These are phyloP conservation scores for Botryosphaeria agaves DNA, from an alignment of 2,329 filamentous ascomycete species.

Conservation along the genomic window DNA sequence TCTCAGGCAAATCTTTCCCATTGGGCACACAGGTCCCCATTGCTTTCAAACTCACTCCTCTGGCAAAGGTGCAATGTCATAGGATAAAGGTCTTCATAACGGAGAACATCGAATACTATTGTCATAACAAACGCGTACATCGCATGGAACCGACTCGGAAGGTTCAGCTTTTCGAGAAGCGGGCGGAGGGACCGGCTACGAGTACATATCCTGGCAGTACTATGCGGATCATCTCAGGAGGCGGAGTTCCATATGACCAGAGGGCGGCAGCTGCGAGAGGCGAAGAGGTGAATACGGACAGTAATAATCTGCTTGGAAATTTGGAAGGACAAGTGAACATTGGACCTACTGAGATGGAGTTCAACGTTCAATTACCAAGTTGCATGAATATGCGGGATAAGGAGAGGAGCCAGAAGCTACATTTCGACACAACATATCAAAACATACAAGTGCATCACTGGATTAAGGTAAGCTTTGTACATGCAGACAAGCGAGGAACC, in stretches of 20 bases:
- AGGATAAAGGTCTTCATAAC: constrained; percentile 83
- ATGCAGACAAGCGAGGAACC: not conserved
- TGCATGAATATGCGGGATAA: constrained; percentile 68
- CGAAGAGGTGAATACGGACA: constrained; percentile 34
- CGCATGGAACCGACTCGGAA: constrained; percentile 71
- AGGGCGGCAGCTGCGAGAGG: constrained; percentile 38
- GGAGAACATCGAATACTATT: constrained; percentile 84
- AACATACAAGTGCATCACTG: constrained; percentile 91
- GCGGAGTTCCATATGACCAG: constrained; percentile 53
- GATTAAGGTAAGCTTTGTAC: constrained; percentile 59
- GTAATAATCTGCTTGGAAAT: constrained; percentile 63
- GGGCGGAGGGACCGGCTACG: constrained; percentile 59
- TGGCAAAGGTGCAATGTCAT: constrained; percentile 87
- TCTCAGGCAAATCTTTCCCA: constrained; percentile 88
- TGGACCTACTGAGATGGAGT: constrained; percentile 85
- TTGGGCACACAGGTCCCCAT: constrained; percentile 79
- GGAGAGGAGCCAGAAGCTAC: constrained; percentile 47
- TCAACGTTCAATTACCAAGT: constrained; percentile 80
- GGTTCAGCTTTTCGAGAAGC: constrained; percentile 74
- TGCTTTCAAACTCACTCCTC: constrained; percentile 79
- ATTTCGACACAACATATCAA: constrained; percentile 85
- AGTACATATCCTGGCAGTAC: constrained; percentile 60
- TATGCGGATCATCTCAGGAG: constrained; percentile 60
- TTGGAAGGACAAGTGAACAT: constrained; percentile 60
- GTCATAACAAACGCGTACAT: constrained; percentile 68